Conservation (phyloP, 1,139 yeast genomes). For the Debaryomyces udenii region DNA sequence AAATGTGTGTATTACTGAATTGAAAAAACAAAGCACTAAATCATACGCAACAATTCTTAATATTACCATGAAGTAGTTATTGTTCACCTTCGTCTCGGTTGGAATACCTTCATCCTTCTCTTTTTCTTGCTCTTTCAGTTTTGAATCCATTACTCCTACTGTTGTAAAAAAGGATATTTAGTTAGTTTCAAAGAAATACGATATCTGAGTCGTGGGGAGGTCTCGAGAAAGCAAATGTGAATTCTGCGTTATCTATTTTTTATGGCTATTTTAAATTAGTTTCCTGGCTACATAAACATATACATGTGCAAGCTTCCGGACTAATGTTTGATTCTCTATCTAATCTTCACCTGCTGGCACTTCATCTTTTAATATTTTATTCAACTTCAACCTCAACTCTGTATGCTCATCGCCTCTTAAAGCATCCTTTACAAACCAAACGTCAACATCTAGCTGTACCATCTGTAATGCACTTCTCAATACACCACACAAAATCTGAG, state of each 20-base stretch:
- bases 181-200: too few species aligned
- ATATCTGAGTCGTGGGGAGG: too few species aligned
- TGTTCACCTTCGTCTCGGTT: constrained; percentile 1
- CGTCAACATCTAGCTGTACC: constrained; percentile 94
- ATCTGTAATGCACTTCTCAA: constrained; percentile 89
- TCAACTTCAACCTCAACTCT: constrained; percentile 73
- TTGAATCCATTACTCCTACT: constrained; percentile 1
- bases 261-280: too few species aligned
- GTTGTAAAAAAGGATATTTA: neutral
- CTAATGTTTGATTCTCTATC: neutral
- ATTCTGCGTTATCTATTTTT: too few species aligned
- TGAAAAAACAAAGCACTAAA: constrained; percentile 39
- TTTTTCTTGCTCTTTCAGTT: neutral
- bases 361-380: constrained; percentile 83
- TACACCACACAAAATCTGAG: constrained; percentile 88
- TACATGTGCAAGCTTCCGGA: too few species aligned
- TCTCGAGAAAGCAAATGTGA: too few species aligned
- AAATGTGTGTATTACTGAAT: constrained; percentile 42
- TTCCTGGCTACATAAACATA: neutral
- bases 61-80: constrained; percentile 2
- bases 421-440: constrained; percentile 74
- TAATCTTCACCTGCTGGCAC: constrained; percentile 96
- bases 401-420: constrained; percentile 83
- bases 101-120: neutral
- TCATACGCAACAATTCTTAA: constrained; percentile 30